Evolutionary conservation across 2,329 filamentous ascomycete species (phyloP), one percentile per base, ranked within the genome.

Genomic region (Talaromyces sp.): DNA sequence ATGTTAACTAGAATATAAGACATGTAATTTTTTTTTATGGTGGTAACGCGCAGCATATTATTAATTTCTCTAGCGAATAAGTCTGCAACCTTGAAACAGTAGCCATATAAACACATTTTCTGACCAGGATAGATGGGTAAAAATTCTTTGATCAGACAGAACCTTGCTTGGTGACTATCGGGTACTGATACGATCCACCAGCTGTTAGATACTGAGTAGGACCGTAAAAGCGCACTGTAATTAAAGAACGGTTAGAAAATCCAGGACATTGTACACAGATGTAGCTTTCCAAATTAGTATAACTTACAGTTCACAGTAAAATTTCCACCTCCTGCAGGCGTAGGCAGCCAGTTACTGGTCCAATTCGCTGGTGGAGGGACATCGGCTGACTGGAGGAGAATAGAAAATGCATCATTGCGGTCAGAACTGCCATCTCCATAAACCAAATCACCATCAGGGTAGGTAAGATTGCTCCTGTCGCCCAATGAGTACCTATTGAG

Each of bases 301-400:
- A n/a, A 46, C 41, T 46, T 46, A 46, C 41, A 46, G 14, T 46
- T 46, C 17, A 46, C 41, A 19, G 41, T 46, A 46, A 46, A 46
- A 46, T 46, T 46, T 2, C 41, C 41, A 46, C 41, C 41, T 46
- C n/a, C 41, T 46, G 41, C n/a, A n/a, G 41, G 41, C 21, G 41
- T 46, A 46, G 41, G 41, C 5, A 46, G 41, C 41, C 24, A 52
- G 14, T 58, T n/a, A 38, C 52, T 35, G 38, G 63, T 68, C 70
- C 68, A 71, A 46, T 69, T 69, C 1, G 58, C 38, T 5, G 69
- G 69, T 1, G 69, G 70, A 17, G 49, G 19, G 3, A 69, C 61
- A 56, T 68, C 63, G 4, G 59, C 58, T n/a, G 68, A 55, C 60
- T 73, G 70, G 6, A 72, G 41, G 46, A 72, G 62, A 13, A 72